Base-by-base conservation (phyloP, 352 stramenopile genomes). In the Vaucheria bursata region DNA sequence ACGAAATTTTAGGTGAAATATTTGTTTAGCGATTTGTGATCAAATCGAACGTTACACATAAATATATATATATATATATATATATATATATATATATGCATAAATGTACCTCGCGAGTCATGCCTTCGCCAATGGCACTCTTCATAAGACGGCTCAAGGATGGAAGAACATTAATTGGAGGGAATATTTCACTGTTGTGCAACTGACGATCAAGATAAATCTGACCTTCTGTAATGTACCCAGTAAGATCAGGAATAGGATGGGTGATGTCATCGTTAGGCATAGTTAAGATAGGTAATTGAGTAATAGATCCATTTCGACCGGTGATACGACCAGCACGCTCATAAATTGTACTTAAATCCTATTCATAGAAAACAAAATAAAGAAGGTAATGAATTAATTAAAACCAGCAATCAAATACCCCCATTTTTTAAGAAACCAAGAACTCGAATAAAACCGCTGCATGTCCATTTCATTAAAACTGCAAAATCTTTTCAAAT, bases 201-300 rank as follows among this genome's bases (percentile, higher is more conserved):
- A 99, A 86, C 87, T 97, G 92, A 85, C 95, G 95, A 88, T 94
- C 84, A 68, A 77, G 3, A 75, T 72, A 73, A 59, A 85, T 76
- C 89, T 98, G 96, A 79, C 95, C 96, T 85, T 99, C 96, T 36
- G 96, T 99, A 87, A 99, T 99, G 87, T 99, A 99, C 39, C 96
- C 96, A 75, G 96, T 99, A 74, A 99, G 88, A 92, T 99, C 96
- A 77, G 96, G 96, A 90, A 99, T 99, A 75, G 96, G 96, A 85
- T 99, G 96, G 59, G 96, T 99, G 88, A 99, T 99, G 90, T 99
- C 96, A 86, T 98, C 95, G 90, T 99, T 99, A 77, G 96, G 96
- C 95, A 99, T 99, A 59, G 96, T 99, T 84, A 99, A 87, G 87
- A 99, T 98, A 74, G 96, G 96, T 72, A 99, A 88, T 88, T 99